Evolutionary conservation across 768 basidiomycete genomes (phyloP).

Genomic region (Mrakia blollopis): DNA sequence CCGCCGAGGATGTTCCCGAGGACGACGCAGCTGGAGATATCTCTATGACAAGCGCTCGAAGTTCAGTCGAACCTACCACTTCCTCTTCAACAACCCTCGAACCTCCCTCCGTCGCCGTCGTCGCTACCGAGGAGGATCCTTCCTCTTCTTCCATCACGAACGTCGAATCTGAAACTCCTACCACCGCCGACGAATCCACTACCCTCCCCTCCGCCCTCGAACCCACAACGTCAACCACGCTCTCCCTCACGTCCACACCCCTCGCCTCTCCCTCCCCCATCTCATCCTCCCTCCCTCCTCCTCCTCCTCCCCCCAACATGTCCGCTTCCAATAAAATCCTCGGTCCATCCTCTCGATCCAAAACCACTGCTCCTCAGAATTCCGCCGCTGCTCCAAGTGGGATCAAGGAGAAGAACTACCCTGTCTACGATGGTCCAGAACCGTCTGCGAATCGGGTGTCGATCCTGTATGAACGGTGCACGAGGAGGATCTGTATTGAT

Average conservation of each 20-base stretch:
- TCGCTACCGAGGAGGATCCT: background rate
- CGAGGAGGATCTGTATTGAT: slow-evolving; percentile 78
- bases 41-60: slow-evolving; percentile 24
- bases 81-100: background rate
- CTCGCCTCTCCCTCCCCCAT: slow-evolving; percentile 1
- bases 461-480: slow-evolving; percentile 88
- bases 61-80: slow-evolving; percentile 7
- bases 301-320: slow-evolving; percentile 6
- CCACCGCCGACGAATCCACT: background rate
- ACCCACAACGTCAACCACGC: background rate
- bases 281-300: background rate
- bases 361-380: background rate
- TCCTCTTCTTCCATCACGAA: background rate
- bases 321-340: background rate
- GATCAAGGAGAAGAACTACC: slow-evolving; percentile 16
- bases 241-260: background rate
- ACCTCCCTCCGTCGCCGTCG: background rate
- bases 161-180: background rate
- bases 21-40: slow-evolving; percentile 13
- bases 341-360: background rate
- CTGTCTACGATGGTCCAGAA: slow-evolving; percentile 31
- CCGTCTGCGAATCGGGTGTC: slow-evolving; percentile 57
- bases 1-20: slow-evolving; percentile 26
- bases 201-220: background rate
- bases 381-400: background rate